Conservation (phyloP, 2,329 filamentous ascomycete genomes). For the Colletotrichum nymphaeae region DNA sequence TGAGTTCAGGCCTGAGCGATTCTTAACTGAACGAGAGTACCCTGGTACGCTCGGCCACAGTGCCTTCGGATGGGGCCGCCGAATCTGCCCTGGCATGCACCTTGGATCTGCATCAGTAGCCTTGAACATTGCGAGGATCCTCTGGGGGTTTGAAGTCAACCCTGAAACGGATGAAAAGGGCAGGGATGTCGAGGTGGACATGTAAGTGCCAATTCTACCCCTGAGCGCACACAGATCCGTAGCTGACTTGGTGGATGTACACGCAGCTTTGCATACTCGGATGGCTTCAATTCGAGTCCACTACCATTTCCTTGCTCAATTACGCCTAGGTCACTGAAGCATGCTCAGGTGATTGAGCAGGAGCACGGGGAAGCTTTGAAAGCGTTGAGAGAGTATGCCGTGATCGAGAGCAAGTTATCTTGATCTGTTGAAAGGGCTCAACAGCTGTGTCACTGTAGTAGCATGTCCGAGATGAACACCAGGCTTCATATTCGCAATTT, state of each 20-base stretch:
- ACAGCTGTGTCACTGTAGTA: too few species aligned
- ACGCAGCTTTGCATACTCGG: slow-evolving; percentile 53
- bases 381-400: slow-evolving; percentile 43
- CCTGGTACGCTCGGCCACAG: slow-evolving; percentile 52
- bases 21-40: slow-evolving; percentile 47
- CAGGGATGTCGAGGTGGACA: slow-evolving; percentile 49
- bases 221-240: too few species aligned
- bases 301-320: slow-evolving; percentile 55
- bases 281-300: slow-evolving; percentile 55
- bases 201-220: slow-evolving; percentile 25
- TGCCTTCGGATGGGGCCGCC: slow-evolving; percentile 55
- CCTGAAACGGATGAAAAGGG: slow-evolving; percentile 29
- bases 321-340: slow-evolving; percentile 45
- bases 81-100: slow-evolving; percentile 59
- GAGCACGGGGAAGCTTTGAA: slow-evolving; percentile 43
- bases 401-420: slow-evolving; percentile 38
- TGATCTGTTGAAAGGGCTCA: neutral
- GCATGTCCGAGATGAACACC: too few species aligned
- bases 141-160: slow-evolving; percentile 64
- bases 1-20: slow-evolving; percentile 51
- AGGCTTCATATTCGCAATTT: neutral
- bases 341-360: slow-evolving; percentile 45
- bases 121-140: slow-evolving; percentile 56
- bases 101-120: slow-evolving; percentile 62
- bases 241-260: neutral